A percentile compares a stretch with the other conserved stretches of the same genome.
phyloP scores from a whole-genome alignment of 768 basidiomycete species.

The Termitomyces sp. region DNA sequence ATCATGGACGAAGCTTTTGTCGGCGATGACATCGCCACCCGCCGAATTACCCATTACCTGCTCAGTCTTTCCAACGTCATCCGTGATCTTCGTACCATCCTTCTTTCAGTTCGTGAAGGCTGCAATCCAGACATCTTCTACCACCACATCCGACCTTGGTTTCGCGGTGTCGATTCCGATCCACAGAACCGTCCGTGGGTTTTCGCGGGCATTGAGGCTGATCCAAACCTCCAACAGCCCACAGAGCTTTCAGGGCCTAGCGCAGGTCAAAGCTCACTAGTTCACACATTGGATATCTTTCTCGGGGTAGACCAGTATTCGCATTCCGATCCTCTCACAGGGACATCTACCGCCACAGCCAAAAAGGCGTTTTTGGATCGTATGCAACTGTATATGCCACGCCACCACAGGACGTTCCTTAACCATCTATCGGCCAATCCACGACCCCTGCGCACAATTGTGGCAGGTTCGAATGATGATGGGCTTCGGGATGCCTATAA shows the following conservation, averaged over 20 bases:
- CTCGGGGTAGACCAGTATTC: slow-evolving; percentile 61
- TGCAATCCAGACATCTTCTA: slow-evolving; percentile 80
- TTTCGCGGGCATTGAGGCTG: slow-evolving; percentile 53
- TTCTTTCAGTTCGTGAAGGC: slow-evolving; percentile 63
- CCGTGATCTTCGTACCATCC: slow-evolving; percentile 56
- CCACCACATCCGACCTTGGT: slow-evolving; percentile 77
- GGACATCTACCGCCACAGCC: slow-evolving; percentile 19
- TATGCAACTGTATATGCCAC: slow-evolving; percentile 85
- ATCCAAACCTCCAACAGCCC: slow-evolving; percentile 35
- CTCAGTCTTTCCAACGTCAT: slow-evolving; percentile 59
- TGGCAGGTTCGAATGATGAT: slow-evolving; percentile 28
- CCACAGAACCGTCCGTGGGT: slow-evolving; percentile 37
- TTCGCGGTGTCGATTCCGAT: slow-evolving; percentile 66
- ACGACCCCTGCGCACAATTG: slow-evolving; percentile 58
- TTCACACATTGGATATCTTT: slow-evolving; percentile 74
- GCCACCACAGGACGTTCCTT: slow-evolving; percentile 73
- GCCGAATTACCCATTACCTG: slow-evolving; percentile 67
- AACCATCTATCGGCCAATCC: slow-evolving; percentile 58
- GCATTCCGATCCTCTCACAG: slow-evolving; percentile 19
- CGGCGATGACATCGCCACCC: slow-evolving; percentile 59
- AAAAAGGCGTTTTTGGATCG: slow-evolving; percentile 55
- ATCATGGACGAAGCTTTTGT: slow-evolving; percentile 92
- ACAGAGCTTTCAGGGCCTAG: slow-evolving; percentile 74
- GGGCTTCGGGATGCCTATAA: slow-evolving; percentile 59
- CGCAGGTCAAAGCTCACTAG: slow-evolving; percentile 78